Base-by-base conservation (phyloP, 441 rosid genomes). In the Pelargonium cotyledonis region DNA sequence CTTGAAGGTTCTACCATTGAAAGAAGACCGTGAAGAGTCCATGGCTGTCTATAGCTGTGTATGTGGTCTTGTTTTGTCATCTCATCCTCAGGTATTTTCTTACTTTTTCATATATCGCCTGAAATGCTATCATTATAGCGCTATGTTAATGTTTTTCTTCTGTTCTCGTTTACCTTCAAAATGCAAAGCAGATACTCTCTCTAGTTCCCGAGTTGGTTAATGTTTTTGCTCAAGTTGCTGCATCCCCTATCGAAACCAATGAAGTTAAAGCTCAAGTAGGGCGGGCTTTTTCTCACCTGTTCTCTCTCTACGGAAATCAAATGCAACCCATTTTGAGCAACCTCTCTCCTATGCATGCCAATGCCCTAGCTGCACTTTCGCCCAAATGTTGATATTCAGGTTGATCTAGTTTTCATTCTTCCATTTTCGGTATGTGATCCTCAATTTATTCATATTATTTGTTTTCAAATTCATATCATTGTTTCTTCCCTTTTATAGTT, bases 1-100 rank as follows among this genome's bases (percentile, higher is more conserved):
- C 67, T 49, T 95, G 79, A 92, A 85, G 84, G 92, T 82, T 61
- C 96, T 95, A 79, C 99, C 99, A 51, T 69, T 95, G 64, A 92
- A 86, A 80, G 99, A 95, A 85, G 98, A 95, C 71, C 95, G 72
- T n/a, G 99, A 95, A 72, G 99, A 95, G 78, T 95, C 99, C 51
- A 80, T 85, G 85, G 85, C 93, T 55, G 96, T 95, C 44, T 92
- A 92, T 79, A 82, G 81, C 71, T 95, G 98, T 80, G 80, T 92
- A 70, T 90, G 87, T 66, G 77, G 88, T 53, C 96, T 92, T 68
- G 92, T 95, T 71, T 76, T 89, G 75, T 75, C 96, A 15, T 92
- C 99, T 70, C 88, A 90, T 74, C 87, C 91, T 29, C 92, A 90
- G 94, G 99, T 92, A 73, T 29, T 14, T 63, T 0, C 65, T 55